Conservation (phyloP, 495 filamentous ascomycete genomes). For the Penicillium bovifimosum region DNA sequence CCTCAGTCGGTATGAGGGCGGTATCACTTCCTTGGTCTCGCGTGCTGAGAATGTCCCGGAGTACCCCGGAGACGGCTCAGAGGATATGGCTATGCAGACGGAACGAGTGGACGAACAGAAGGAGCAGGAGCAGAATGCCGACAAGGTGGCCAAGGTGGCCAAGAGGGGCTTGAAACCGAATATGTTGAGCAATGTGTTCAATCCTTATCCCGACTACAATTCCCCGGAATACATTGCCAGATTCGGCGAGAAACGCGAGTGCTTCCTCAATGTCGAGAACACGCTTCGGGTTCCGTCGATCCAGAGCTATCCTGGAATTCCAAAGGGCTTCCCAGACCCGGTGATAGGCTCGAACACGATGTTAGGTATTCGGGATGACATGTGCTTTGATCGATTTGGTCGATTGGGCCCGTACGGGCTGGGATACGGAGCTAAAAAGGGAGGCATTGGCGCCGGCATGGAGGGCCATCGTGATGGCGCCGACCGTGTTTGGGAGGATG, state of each 20-base stretch:
- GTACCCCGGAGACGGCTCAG: conserved; percentile 55
- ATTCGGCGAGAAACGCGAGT: conserved; percentile 63
- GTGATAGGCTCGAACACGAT: conserved; percentile 77
- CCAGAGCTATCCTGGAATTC: conserved; percentile 66
- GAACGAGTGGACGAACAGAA: not conserved
- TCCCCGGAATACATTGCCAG: conserved; percentile 53
- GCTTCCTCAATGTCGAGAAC: conserved; percentile 63
- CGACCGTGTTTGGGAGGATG: conserved; percentile 65
- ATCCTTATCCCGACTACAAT: conserved; percentile 63
- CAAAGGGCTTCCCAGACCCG: conserved; percentile 74
- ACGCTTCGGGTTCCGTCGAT: conserved; percentile 60
- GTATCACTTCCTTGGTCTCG: conserved; percentile 60
- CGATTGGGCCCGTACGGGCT: conserved; percentile 83
- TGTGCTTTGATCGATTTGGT: conserved; percentile 93
- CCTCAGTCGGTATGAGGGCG: conserved; percentile 78
- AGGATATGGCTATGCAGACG: conserved; percentile 19
- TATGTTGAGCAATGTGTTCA: conserved; percentile 54
- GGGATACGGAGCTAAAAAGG: conserved; percentile 70
- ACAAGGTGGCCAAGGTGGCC: conserved; percentile 1
- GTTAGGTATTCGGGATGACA: conserved; percentile 72
- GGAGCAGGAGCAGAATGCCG: not conserved
- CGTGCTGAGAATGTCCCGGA: conserved; percentile 62
- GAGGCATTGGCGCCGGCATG: conserved; percentile 76
- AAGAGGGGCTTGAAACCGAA: conserved; percentile 18
- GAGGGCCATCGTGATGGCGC: conserved; percentile 72